Base-by-base conservation (phyloP, 1,139 yeast species). In the Pichiaceae sp. region DNA sequence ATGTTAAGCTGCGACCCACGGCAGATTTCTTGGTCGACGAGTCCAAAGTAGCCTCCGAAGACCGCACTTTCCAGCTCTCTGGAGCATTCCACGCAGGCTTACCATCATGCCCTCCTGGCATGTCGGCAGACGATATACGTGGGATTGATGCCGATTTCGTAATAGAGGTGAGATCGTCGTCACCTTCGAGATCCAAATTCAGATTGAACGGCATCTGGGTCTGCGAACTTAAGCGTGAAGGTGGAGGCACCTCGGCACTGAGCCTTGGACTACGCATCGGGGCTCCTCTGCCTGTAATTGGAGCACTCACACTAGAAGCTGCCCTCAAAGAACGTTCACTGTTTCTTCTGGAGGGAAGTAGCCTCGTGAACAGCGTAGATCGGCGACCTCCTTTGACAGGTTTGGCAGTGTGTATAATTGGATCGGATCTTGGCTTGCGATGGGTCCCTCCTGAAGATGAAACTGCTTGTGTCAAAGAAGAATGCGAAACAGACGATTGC, bases 1-100 rank as follows among this genome's bases (percentile, higher is more conserved):
- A 20, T 24, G 30, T 17, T 11, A 32, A 26, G 3, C 26, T 15
- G 18, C 32, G 4, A 8, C 34, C 29, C 6, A n/a, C 15, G n/a
- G 15, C 9, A 16, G 38, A 32, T 7, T 35, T 31, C 14, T 32
- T 28, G 17, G 14, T 14, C 30, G 27, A 23, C 14, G 17, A 12
- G 9, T 21, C 30, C 21, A 16, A 7, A 3, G 63, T 65, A 59
- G 62, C 62, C 4, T 73, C 72, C 31, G 17, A 34, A 25, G 36
- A 23, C 31, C 39, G 52, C 18, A 56, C 60, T 36, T 56, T 55
- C 60, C 60, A 56, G 33, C 56, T 49, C 23, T 54, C 59, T 9
- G 60, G 60, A 14, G 60, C 52, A 11, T 21, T 21, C 24, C 24
- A 21, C 11, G 24, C 7, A 7, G 7, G 24, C 24, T 21, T 21